A percentile compares a stretch with the other conserved stretches of the same genome.
phyloP scores from a whole-genome alignment of 805 yeast genomes.

The Barnettozyma wickerhamii region DNA sequence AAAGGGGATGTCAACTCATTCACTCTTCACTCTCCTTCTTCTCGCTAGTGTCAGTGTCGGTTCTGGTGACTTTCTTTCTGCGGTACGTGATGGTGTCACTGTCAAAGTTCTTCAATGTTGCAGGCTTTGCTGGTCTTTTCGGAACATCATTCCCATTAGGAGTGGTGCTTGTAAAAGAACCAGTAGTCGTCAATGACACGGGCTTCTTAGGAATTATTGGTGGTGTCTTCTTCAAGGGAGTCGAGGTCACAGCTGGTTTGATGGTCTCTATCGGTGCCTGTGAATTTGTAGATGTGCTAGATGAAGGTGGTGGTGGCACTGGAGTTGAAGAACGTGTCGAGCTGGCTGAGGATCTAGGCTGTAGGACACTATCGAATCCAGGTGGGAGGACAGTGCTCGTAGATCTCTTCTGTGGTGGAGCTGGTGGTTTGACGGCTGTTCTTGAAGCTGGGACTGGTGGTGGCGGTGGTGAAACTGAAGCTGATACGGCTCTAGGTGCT shows the following conservation, averaged over 20 bases:
- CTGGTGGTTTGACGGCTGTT: conserved; percentile 4
- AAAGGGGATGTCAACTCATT: no score
- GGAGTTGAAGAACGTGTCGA: conserved; percentile 19
- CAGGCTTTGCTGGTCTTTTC: conserved; percentile 5
- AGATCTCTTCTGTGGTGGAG: conserved; percentile 6
- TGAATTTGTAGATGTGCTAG: conserved; percentile 11
- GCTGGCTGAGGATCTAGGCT: conserved; percentile 29
- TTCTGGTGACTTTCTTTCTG: conserved; percentile 4
- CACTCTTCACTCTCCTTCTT: background rate
- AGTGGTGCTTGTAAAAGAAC: background rate
- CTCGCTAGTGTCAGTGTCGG: background rate
- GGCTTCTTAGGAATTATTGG: conserved; percentile 20
- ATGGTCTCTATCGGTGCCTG: conserved; percentile 15
- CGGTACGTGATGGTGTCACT: conserved; percentile 7
- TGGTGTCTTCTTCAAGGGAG: conserved; percentile 11
- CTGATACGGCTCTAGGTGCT: conserved; percentile 23
- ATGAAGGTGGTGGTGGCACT: conserved; percentile 11
- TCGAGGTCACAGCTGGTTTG: background rate
- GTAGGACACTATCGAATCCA: conserved; percentile 30
- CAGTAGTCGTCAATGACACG: background rate
- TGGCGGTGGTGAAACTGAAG: background rate
- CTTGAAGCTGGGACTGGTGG: background rate
- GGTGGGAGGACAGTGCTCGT: conserved; percentile 29
- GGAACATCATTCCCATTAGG: background rate
- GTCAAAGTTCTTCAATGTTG: conserved; percentile 7